Evolutionary conservation across 2,329 filamentous ascomycete genomes (phyloP).

Genomic region (Colletotrichum sublineola): DNA sequence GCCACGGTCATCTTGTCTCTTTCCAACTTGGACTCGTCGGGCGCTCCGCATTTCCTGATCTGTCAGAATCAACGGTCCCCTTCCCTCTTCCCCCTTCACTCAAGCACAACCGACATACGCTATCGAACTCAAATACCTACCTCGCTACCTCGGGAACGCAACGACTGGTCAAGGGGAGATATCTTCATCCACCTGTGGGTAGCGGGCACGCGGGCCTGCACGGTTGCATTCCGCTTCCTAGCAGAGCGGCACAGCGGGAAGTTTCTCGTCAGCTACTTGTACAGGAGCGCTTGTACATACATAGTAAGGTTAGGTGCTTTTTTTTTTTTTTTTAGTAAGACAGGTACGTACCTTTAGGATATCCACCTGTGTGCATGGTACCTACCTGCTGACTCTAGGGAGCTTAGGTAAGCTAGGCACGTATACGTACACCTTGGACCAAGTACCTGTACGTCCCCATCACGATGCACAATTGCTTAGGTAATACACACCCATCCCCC

Average conservation of each 20-base stretch:
- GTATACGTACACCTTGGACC: not conserved
- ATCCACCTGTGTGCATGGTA: too few relatives aligned
- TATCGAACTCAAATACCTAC: conserved; percentile 12
- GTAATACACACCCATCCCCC: not conserved
- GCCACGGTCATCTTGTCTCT: not conserved
- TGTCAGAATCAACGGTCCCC: not conserved
- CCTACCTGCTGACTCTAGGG: too few relatives aligned
- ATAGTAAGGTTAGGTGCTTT: too few relatives aligned
- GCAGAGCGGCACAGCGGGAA: not conserved
- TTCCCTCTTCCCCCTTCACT: not conserved
- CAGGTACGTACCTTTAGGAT: too few relatives aligned
- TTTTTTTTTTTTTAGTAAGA: too few relatives aligned
- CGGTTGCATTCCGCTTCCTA: not conserved
- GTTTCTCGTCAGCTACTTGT: not conserved
- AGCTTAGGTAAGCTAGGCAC: too few relatives aligned
- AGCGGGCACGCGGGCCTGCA: not conserved
- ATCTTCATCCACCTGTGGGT: not conserved
- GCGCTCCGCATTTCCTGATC: conserved; percentile 1
- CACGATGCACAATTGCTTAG: not conserved
- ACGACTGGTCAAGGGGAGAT: not conserved
- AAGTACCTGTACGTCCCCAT: too few relatives aligned
- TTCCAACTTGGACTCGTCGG: not conserved
- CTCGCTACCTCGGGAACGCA: not conserved
- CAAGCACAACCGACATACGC: not conserved
- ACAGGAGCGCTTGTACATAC: too few relatives aligned